phyloP scores from a whole-genome alignment of 2,329 filamentous ascomycete genomes.

The Cadophora sp. region DNA sequence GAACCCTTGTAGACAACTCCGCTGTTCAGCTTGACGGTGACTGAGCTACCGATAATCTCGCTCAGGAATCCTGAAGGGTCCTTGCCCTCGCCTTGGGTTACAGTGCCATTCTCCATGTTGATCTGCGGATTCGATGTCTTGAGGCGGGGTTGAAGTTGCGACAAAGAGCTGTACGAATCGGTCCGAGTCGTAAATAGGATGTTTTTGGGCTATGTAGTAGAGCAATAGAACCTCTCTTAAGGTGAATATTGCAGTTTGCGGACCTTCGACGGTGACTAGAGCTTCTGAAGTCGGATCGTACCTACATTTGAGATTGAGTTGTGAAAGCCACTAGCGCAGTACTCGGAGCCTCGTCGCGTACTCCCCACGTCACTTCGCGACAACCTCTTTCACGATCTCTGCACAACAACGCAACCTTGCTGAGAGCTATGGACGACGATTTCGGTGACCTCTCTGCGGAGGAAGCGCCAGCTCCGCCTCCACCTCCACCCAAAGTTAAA shows the following conservation, averaged over 20 bases:
- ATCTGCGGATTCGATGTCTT: background rate
- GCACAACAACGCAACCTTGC: background rate
- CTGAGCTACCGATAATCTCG: constrained; percentile 92
- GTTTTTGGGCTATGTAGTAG: background rate
- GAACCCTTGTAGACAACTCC: constrained; percentile 96
- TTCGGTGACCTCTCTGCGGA: constrained; percentile 24
- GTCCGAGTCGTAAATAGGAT: too few species aligned
- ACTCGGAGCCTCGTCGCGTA: constrained; percentile 8
- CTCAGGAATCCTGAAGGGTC: constrained; percentile 93
- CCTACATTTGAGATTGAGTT: background rate
- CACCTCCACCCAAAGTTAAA: constrained; percentile 35
- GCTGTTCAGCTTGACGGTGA: constrained; percentile 98
- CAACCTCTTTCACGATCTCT: background rate
- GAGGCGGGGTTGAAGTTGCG: constrained; percentile 16
- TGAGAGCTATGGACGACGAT: constrained; percentile 31
- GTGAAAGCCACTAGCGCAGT: constrained; percentile 8
- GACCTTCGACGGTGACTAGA: background rate
- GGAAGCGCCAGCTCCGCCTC: constrained; percentile 19
- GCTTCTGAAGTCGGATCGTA: background rate
- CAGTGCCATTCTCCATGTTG: constrained; percentile 75
- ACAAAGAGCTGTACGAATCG: background rate
- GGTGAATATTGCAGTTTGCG: background rate
- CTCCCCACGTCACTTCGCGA: constrained; percentile 11
- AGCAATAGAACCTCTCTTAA: background rate
- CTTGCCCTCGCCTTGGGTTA: constrained; percentile 73